Conservation (phyloP, 345 rosid genomes). For the Triadica sebifera region DNA sequence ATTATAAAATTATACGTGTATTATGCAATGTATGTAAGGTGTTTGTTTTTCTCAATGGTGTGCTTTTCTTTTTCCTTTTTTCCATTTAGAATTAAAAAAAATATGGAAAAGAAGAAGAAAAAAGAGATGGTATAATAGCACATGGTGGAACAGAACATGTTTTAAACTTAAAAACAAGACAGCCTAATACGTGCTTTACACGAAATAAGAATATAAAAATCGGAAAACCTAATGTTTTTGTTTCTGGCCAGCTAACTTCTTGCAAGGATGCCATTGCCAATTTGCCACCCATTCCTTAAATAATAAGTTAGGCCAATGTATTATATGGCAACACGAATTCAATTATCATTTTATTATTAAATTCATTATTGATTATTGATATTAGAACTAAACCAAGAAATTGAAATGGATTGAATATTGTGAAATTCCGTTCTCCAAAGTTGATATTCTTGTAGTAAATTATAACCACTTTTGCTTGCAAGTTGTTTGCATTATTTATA, state of each 20-base stretch:
- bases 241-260: not conserved
- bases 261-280: not conserved
- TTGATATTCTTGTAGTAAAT: too few species aligned
- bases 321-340: not conserved
- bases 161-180: not conserved
- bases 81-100: not conserved
- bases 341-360: too few species aligned
- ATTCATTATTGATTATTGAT: too few species aligned
- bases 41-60: too few species aligned
- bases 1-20: too few species aligned
- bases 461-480: not conserved
- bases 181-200: constrained; percentile 11
- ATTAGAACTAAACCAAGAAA: too few species aligned
- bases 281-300: not conserved
- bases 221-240: too few species aligned
- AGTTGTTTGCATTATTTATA: not conserved
- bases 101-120: not conserved
- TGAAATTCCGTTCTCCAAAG: too few species aligned
- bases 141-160: not conserved
- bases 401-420: too few species aligned
- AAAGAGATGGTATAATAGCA: not conserved
- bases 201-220: not conserved
- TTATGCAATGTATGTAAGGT: too few species aligned
- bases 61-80: too few species aligned
- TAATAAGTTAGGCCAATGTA: not conserved